Evolutionary conservation across 768 basidiomycete species (phyloP).

Genomic region (Tylopilus plumbeoviolaceoides): DNA sequence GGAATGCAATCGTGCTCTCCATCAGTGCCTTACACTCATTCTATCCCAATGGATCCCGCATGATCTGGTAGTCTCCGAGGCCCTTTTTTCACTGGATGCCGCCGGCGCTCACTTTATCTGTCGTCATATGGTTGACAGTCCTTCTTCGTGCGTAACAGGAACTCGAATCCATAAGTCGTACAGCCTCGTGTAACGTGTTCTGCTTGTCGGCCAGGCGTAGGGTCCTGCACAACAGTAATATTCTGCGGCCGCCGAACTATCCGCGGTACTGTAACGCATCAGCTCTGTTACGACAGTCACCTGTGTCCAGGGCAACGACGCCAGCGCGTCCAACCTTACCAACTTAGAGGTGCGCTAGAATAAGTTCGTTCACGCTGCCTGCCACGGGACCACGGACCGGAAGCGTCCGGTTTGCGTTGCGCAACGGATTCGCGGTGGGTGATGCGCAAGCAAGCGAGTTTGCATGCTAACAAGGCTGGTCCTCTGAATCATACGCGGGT

Average conservation of each 20-base stretch:
- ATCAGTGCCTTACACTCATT: not conserved
- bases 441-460: not conserved
- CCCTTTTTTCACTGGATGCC: too few species aligned
- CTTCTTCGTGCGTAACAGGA: too few species aligned
- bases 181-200: not conserved
- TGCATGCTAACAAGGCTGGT: not conserved
- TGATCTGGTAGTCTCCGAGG: not conserved
- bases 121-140: too few species aligned
- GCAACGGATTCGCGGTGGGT: too few species aligned
- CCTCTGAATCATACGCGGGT: not conserved
- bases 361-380: not conserved
- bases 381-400: not conserved
- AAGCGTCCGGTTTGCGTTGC: not conserved
- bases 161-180: not conserved
- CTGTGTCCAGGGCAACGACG: not conserved
- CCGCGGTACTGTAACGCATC: not conserved
- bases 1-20: not conserved
- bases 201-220: not conserved
- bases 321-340: not conserved
- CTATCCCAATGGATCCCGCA: not conserved
- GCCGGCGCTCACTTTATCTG: too few species aligned
- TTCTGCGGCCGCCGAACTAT: not conserved
- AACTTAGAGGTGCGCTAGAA: not conserved
- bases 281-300: not conserved
- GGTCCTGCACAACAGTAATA: too few species aligned